phyloP scores from a whole-genome alignment of 1,284 basidiomycete genomes.

The Violaceomyces palustris region DNA sequence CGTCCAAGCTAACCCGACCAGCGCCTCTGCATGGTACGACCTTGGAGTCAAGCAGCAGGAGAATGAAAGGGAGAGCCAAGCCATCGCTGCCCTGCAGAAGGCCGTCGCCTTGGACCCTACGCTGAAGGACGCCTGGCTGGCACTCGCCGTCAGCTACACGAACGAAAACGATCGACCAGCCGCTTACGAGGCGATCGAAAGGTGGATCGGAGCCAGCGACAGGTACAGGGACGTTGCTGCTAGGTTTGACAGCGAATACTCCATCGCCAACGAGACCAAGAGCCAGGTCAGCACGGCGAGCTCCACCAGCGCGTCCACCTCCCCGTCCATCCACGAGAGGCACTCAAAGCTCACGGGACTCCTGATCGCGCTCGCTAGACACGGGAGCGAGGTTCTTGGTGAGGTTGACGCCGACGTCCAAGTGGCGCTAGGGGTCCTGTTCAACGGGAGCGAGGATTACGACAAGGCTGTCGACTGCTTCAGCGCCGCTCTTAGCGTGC shows the following conservation, averaged over 20 bases:
- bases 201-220: slow-evolving; percentile 63
- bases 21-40: slow-evolving; percentile 77
- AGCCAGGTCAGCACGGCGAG: not conserved
- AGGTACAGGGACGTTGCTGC: slow-evolving; percentile 57
- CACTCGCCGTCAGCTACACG: slow-evolving; percentile 83
- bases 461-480: slow-evolving; percentile 91
- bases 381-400: slow-evolving; percentile 11
- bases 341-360: slow-evolving; percentile 48
- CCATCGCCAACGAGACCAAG: not conserved
- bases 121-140: slow-evolving; percentile 70
- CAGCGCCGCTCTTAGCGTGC: slow-evolving; percentile 74
- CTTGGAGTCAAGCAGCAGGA: slow-evolving; percentile 97
- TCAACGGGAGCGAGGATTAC: slow-evolving; percentile 86
- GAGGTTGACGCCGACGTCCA: slow-evolving; percentile 77
- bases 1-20: slow-evolving; percentile 71
- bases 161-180: slow-evolving; percentile 73
- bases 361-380: slow-evolving; percentile 54
- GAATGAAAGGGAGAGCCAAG: slow-evolving; percentile 89
- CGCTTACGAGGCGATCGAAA: slow-evolving; percentile 72
- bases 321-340: slow-evolving; percentile 16
- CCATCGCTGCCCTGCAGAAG: slow-evolving; percentile 76
- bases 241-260: slow-evolving; percentile 3
- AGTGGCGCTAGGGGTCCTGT: slow-evolving; percentile 84
- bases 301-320: slow-evolving; percentile 4
- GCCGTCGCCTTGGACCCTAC: slow-evolving; percentile 71